These are phyloP conservation scores for Corymbia citriodora DNA, from an alignment of 441 rosid species.

Conservation along the genomic window DNA sequence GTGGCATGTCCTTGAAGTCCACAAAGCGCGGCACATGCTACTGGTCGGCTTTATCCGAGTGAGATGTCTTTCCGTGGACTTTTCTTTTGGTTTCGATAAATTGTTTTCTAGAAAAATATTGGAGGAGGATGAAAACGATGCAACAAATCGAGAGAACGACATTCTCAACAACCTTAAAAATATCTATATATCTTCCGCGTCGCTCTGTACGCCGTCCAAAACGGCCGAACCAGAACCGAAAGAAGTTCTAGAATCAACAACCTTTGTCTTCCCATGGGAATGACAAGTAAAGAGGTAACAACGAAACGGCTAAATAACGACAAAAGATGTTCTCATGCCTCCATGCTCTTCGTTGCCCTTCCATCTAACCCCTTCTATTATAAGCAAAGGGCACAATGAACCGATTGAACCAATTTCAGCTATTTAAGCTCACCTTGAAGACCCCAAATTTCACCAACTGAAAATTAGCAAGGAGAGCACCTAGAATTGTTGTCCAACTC, in stretches of 20 bases:
- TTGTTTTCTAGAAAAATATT: neutral
- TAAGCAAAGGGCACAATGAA: neutral
- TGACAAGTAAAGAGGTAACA: neutral
- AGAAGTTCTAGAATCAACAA: neutral
- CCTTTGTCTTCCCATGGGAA: neutral
- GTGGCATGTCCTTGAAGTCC: neutral
- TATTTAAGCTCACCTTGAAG: neutral
- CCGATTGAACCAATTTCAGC: neutral
- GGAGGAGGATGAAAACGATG: neutral
- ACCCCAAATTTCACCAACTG: neutral
- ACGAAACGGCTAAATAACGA: neutral
- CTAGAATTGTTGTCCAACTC: neutral
- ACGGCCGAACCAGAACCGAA: neutral
- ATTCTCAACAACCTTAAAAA: neutral
- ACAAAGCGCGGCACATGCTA: fast-evolving
- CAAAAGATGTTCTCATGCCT: neutral
- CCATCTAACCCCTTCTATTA: neutral
- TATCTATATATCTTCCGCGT: neutral
- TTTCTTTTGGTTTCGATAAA: neutral
- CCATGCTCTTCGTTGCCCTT: neutral
- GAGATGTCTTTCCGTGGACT: neutral
- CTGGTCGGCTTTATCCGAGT: neutral
- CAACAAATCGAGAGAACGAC: neutral
- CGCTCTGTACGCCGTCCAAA: neutral
- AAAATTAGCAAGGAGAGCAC: neutral